A percentile compares a stretch with the other conserved stretches of the same genome.
These are phyloP conservation scores for Ambrosia artemisiifolia DNA, from an alignment of 129 eudicot genomes.

Conservation along the genomic window DNA sequence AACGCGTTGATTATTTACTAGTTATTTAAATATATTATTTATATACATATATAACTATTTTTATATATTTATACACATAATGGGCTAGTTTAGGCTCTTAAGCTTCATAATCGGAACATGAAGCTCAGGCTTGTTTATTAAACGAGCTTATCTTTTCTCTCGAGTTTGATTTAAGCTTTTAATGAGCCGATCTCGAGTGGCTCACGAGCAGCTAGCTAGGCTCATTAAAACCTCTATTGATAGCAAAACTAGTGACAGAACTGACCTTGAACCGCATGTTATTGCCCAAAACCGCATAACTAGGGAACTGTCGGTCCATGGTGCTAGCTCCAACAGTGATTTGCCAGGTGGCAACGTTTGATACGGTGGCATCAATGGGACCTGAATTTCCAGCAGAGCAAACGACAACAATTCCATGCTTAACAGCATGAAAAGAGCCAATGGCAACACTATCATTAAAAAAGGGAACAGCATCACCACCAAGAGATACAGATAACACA, in stretches of 20 bases:
- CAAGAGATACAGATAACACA: slow-evolving; percentile 86
- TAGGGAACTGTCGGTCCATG: slow-evolving; percentile 76
- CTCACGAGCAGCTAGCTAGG: too few species aligned
- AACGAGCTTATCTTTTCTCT: too few species aligned
- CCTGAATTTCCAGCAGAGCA: slow-evolving; percentile 95
- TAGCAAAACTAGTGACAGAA: neutral
- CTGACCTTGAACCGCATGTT: slow-evolving; percentile 55
- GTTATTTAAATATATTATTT: too few species aligned
- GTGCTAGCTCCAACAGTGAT: slow-evolving; percentile 93
- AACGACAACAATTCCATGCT: slow-evolving; percentile 69
- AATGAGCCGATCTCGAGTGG: too few species aligned
- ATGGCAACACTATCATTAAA: slow-evolving; percentile 66
- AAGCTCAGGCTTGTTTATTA: too few species aligned
- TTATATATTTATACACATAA: too few species aligned
- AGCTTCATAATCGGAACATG: too few species aligned
- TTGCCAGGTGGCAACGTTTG: slow-evolving; percentile 84
- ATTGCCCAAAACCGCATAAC: slow-evolving; percentile 56
- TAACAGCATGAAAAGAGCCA: slow-evolving; percentile 87
- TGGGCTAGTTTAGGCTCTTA: too few species aligned
- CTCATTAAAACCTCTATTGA: neutral
- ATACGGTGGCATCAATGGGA: slow-evolving; percentile 55
- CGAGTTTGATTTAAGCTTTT: too few species aligned
- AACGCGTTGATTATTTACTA: too few species aligned
- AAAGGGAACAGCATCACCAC: slow-evolving; percentile 59
- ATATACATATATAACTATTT: too few species aligned